Evolutionary conservation across 345 rosid genomes (phyloP), one percentile per base, ranked within the genome.

Genomic region (Raphanus sativus): DNA sequence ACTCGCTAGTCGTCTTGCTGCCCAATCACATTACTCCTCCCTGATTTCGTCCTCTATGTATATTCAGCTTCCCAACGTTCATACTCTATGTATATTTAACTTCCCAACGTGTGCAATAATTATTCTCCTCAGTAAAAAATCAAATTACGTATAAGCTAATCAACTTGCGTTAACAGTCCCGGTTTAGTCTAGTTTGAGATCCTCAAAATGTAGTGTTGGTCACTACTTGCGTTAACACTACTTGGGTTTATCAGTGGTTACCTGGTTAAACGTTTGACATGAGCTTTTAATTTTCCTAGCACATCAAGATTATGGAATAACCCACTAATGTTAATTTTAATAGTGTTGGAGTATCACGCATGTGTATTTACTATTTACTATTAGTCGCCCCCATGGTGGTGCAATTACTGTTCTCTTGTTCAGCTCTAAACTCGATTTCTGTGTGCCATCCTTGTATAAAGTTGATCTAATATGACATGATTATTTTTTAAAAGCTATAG

Each of bases 21-120:
- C 81, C 72, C 72, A 77, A 65, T 65, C 76, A 77, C 72, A 21
- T 21, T n/a, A n/a, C n/a, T n/a, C n/a, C n/a, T n/a, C n/a, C n/a
- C n/a, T n/a, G n/a, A n/a, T n/a, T n/a, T n/a, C 21, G 1, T 21
- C 0, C 21, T 21, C 21, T 21, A 21, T 21, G 21, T 21, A 21
- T 21, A 21, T 21, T 21, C 21, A 21, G 1, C 21, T 21, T 21
- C 21, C 21, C 1, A 1, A 21, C 1, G 21, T 21, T n/a, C 21
- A 21, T 21, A 21, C 21, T 21, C 21, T 21, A 21, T 21, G 21
- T 21, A 21, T 21, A 21, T 21, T 21, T 1, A 21, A 21, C 21
- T 21, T 21, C 21, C 21, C 1, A 1, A 21, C 1, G 21, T 21
- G 21, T 21, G 21, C 1, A 21, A 21, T 21, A 21, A 21, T 21